Percentiles rank a stretch among this genome's conserved stretches.
These are phyloP conservation scores for Grammothele lineata DNA, from an alignment of 768 basidiomycete species.

Conservation along the genomic window DNA sequence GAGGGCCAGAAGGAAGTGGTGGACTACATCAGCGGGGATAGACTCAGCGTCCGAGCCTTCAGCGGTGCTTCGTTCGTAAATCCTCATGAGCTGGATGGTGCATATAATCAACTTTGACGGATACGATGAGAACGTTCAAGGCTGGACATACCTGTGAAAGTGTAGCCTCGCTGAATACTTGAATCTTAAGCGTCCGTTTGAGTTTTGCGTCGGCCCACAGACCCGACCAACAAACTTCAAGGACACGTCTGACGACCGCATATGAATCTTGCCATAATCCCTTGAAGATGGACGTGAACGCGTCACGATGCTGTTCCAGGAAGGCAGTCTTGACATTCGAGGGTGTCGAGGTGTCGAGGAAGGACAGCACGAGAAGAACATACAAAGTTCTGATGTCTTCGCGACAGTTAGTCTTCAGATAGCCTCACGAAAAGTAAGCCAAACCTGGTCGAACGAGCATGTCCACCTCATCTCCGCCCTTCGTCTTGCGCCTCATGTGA, in stretches of 20 bases:
- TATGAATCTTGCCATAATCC: constrained; percentile 66
- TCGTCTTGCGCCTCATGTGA: constrained; percentile 63
- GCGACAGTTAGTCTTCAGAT: neutral
- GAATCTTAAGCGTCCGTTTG: constrained; percentile 66
- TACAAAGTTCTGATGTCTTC: constrained; percentile 80
- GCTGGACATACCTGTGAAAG: constrained; percentile 51
- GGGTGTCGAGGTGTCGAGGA: constrained; percentile 47
- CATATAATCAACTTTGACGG: too few relatives aligned
- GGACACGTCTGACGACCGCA: constrained; percentile 51
- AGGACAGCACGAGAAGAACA: constrained; percentile 68
- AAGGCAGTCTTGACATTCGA: constrained; percentile 57
- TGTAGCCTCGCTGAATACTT: constrained; percentile 63
- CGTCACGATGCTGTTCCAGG: constrained; percentile 66
- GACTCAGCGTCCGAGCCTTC: constrained; percentile 49
- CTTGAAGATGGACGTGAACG: constrained; percentile 68
- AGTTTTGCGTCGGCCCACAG: constrained; percentile 73
- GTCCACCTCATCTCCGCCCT: constrained; percentile 34
- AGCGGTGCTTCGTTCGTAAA: constrained; percentile 59
- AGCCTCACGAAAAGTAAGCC: constrained; percentile 9
- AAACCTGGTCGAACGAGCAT: constrained; percentile 55
- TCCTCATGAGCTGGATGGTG: constrained; percentile 53
- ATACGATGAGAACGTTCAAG: too few relatives aligned
- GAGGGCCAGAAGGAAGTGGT: constrained; percentile 84
- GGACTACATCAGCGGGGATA: constrained; percentile 72
- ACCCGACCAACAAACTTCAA: constrained; percentile 74